A percentile compares a stretch with the other conserved stretches of the same genome.
Evolutionary conservation across 2,329 filamentous ascomycete species (phyloP).

Genomic region (Trichoderma aggressivum): DNA sequence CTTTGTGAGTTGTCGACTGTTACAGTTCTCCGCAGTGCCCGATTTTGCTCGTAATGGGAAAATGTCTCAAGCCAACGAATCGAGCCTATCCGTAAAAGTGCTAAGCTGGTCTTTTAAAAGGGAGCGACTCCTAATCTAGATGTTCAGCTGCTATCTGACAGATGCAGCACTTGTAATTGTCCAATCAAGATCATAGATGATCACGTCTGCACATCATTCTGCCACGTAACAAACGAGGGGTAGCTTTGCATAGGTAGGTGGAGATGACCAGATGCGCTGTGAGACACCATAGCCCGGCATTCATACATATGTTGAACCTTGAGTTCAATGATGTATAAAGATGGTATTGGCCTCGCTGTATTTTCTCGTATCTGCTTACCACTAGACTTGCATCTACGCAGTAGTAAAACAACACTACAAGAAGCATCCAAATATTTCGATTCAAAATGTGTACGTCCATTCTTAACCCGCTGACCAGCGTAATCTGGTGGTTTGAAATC

Average conservation of each 20-base stretch:
- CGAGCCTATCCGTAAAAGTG: neutral
- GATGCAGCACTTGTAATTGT: neutral
- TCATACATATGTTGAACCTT: neutral
- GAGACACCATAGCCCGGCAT: neutral
- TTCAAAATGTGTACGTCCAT: neutral
- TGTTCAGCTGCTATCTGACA: neutral
- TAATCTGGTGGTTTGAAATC: neutral
- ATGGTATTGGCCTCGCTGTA: neutral
- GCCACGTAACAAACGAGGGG: neutral
- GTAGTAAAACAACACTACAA: neutral
- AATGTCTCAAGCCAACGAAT: neutral
- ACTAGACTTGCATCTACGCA: neutral
- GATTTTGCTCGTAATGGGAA: neutral
- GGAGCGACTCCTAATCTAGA: neutral
- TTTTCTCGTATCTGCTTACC: neutral
- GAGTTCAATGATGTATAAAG: neutral
- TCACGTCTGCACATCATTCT: neutral
- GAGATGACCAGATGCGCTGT: neutral
- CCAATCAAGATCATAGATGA: neutral
- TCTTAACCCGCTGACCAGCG: neutral
- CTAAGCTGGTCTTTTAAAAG: neutral
- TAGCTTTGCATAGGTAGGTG: neutral
- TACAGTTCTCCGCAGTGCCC: neutral
- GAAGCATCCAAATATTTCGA: neutral
- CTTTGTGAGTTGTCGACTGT: neutral